Evolutionary conservation across 1,284 basidiomycete species (phyloP).

Genomic region (Cryptococcus maquisensis): DNA sequence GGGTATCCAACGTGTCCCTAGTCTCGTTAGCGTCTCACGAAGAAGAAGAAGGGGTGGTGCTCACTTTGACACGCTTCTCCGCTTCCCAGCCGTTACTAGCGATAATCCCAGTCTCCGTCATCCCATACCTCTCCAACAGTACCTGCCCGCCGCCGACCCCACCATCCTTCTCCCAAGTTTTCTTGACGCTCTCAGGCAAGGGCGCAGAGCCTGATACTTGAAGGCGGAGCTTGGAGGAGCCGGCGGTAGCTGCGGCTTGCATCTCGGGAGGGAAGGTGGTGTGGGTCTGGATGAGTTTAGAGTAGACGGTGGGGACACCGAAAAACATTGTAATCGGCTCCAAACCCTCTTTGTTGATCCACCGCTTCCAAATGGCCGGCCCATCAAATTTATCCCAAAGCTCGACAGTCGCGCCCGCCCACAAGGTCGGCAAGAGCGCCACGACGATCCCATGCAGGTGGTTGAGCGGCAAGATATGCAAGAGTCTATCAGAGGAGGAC

Average conservation of each 20-base stretch:
- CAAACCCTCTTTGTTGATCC: conserved; percentile 26
- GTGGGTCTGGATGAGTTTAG: conserved; percentile 30
- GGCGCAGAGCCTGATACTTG: conserved; percentile 44
- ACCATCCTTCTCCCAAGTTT: conserved; percentile 28
- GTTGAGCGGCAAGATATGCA: conserved; percentile 40
- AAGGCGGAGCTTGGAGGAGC: conserved; percentile 34
- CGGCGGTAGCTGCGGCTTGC: conserved; percentile 23
- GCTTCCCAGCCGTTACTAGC: conserved; percentile 39
- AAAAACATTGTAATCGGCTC: conserved; percentile 36
- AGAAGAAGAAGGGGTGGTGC: background rate
- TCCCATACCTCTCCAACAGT: conserved; percentile 43
- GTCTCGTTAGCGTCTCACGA: background rate
- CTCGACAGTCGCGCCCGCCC: conserved; percentile 42
- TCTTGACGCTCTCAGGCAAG: conserved; percentile 39
- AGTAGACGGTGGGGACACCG: conserved; percentile 35
- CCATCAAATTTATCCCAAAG: conserved; percentile 41
- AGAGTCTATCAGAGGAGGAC: conserved; percentile 25
- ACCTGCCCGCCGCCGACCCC: conserved; percentile 41
- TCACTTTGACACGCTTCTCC: conserved; percentile 32
- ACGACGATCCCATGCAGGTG: conserved; percentile 45
- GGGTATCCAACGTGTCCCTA: conserved; percentile 42
- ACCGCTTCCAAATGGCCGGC: conserved; percentile 27
- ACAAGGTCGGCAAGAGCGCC: conserved; percentile 39
- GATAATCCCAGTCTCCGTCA: conserved; percentile 47
- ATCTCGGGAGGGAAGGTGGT: conserved; percentile 14